Base-by-base conservation (phyloP, 2,329 filamentous ascomycete species). In the Diaporthe sp. region DNA sequence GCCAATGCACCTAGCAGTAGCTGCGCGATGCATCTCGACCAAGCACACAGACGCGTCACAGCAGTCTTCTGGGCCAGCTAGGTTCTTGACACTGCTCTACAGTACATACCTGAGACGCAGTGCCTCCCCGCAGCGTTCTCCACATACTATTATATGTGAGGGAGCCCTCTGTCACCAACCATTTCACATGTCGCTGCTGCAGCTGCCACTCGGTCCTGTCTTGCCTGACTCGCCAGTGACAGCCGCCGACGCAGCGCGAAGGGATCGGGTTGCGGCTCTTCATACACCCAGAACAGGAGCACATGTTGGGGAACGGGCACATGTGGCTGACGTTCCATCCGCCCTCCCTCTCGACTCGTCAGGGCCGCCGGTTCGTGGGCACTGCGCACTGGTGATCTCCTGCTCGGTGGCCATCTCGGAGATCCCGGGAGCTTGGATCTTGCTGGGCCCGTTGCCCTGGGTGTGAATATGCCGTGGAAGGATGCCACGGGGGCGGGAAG, bases 251-350 rank as follows among this genome's bases (percentile, higher is more conserved):
- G 58, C n/a, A 25, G 44, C 10, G 25, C 9, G 13, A 31, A 53
- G 31, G 57, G 49, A 39, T 42, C 46, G 44, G 61, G 44, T 73
- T 62, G 55, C 70, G 70, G 46, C 42, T 53, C 42, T 53, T 37
- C 19, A 34, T 10, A 31, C 44, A 73, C 34, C n/a, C 39, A 25
- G 34, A 31, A 46, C 53, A 49, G 34, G 15, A 62, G 51, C 28
- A 53, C n/a, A 73, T 15, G n/a, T 25, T 55, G 31, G 31, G 15
- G 4, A 25, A 39, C 55, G n/a, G 12, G 13, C 73, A 51, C 46
- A 46, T 72, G 57, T 55, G 57, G 73, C 68, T 46, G 57, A 67
- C 57, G 58, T 44, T 46, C 31, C 68, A 65, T 65, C 25, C 59
- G 39, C 39, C 68, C 44, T 62, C 67, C 44, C 51, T 62, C 44